Conservation (phyloP, 345 rosid species). For the Linum tenue region DNA sequence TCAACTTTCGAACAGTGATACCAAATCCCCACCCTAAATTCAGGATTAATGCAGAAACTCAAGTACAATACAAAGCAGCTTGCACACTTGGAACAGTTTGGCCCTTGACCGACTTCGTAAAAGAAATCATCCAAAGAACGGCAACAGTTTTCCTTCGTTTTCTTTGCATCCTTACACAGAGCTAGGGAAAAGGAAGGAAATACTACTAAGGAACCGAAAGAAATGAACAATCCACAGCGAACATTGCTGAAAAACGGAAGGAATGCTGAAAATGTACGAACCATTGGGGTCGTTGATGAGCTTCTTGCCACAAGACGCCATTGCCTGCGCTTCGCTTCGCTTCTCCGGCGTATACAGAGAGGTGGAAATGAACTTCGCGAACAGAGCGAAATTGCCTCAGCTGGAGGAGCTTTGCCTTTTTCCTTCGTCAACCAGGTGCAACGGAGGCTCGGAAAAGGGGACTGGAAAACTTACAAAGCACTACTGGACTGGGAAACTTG, state of each 20-base stretch:
- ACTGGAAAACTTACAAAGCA: not conserved
- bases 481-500: not conserved
- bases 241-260: not conserved
- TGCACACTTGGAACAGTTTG: not conserved
- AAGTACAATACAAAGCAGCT: not conserved
- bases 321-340: constrained; percentile 3
- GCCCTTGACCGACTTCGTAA: not conserved
- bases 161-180: constrained; percentile 12
- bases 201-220: no score
- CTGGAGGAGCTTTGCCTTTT: no score
- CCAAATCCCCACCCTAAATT: no score
- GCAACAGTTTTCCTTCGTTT: not conserved
- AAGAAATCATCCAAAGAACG: not conserved
- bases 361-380: no score
- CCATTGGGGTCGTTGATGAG: constrained; percentile 84
- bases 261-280: constrained; percentile 23
- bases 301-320: constrained; percentile 82
- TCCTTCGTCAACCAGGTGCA: no score
- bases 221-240: no score
- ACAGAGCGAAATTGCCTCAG: no score
- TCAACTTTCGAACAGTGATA: no score
- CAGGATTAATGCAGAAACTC: not conserved
- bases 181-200: not conserved
- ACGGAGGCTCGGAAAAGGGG: no score
- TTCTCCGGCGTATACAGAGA: not conserved